Evolutionary conservation across 768 basidiomycete species (phyloP), one percentile per base, ranked within the genome.

Genomic region (Auriculariales sp.): DNA sequence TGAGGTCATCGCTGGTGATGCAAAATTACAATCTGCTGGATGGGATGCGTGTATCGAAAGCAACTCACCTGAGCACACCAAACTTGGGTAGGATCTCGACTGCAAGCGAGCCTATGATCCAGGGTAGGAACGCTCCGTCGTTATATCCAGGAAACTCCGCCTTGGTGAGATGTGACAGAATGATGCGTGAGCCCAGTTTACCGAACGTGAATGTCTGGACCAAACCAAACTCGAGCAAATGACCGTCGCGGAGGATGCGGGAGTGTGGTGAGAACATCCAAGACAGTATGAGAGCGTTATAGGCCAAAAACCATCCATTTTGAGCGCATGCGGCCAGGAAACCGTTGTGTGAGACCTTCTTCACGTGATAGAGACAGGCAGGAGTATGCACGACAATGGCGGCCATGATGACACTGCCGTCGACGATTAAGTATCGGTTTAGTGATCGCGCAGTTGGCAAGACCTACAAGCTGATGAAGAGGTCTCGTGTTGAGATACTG

Each of bases 151-250:
- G 53, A 32, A 54, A 54, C 4, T 51, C 44, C 14, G 52, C 47
- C 15, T 34, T 50, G 17, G 53, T 52, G 10, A 54, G 47, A 24
- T 33, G 49, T 7, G 53, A 46, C 22, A 54, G 51, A 29, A 54
- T 54, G 47, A 54, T 47, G 4, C 53, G 32, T 34, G 53, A 48
- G 12, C 51, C 51, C 27, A 54, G 48, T 19, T 53, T 54, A 15
- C 51, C 53, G 45, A 54, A 54, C 12, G 53, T 46, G 44, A 52
- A 54, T 11, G 53, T 52, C 14, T 52, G 44, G 22, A 54, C 29
- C 12, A 54, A 28, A 2, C 29, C 36, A 35, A 52, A 54, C n/a
- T 48, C 48, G 45, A 52, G 29, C 24, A 54, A 34, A 15, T 50
- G 35, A n/a, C 53, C 51, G 30, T 25, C 3, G 9, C 31, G 28